Percentiles rank a stretch among this genome's conserved stretches.
Conservation (phyloP, 2,329 filamentous ascomycete genomes). For the Teratosphaeria pseudoeucalypti region DNA sequence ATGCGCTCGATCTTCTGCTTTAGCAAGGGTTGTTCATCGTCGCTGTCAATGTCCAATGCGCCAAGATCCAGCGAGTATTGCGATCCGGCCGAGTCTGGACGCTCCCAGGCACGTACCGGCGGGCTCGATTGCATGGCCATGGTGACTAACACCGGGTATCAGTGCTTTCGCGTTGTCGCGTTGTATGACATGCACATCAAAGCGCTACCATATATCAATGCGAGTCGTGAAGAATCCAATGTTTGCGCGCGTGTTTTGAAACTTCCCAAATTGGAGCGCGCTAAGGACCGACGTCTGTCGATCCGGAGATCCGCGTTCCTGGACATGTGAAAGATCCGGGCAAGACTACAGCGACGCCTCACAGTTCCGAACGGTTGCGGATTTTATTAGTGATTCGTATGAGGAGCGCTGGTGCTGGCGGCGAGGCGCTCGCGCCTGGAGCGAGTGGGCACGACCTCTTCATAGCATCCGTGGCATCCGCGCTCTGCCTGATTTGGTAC, state of each 20-base stretch:
- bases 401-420: neutral
- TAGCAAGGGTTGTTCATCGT: conserved; percentile 11
- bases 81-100: conserved; percentile 13
- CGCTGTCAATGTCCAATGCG: conserved; percentile 19
- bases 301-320: neutral
- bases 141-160: neutral
- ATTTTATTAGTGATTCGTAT: neutral
- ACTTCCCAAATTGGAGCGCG: neutral
- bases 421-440: neutral
- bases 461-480: conserved; percentile 15
- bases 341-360: neutral
- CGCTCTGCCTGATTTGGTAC: conserved; percentile 25
- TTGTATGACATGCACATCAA: neutral
- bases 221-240: neutral
- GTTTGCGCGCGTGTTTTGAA: neutral
- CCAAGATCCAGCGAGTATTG: conserved; percentile 26
- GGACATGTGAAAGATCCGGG: neutral
- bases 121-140: conserved; percentile 21
- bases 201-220: neutral
- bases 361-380: neutral
- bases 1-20: conserved; percentile 19
- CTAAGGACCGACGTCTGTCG: neutral
- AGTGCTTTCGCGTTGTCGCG: neutral
- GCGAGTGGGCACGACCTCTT: conserved; percentile 6
- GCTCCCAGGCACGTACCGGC: conserved; percentile 15